Evolutionary conservation across 1,284 basidiomycete genomes (phyloP).

Genomic region (Malassezia equina): DNA sequence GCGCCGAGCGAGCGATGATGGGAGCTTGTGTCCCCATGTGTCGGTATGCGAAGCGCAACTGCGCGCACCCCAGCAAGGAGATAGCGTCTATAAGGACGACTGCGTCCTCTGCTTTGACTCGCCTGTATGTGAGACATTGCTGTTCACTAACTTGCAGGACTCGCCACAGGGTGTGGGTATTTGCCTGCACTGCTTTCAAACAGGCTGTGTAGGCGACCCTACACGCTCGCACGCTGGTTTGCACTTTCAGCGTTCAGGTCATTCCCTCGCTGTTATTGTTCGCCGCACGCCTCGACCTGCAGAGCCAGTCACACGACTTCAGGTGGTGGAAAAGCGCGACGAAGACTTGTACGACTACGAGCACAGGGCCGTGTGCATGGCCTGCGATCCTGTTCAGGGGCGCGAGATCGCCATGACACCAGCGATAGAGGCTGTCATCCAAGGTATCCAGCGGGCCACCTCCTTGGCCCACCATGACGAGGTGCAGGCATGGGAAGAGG

Average conservation of each 20-base stretch:
- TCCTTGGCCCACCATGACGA: conserved; percentile 84
- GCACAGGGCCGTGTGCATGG: conserved; percentile 60
- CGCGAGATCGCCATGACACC: conserved; percentile 52
- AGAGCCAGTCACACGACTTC: conserved; percentile 71
- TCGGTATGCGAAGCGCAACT: conserved; percentile 23
- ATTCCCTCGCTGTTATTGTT: conserved; percentile 70
- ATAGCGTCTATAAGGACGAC: conserved; percentile 64
- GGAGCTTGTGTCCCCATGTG: conserved; percentile 7
- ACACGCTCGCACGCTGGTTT: conserved; percentile 34
- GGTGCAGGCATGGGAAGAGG: conserved; percentile 96
- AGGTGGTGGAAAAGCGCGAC: conserved; percentile 70
- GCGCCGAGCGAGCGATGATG: background rate
- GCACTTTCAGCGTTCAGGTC: conserved; percentile 53
- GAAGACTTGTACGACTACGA: conserved; percentile 73
- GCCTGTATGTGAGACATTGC: background rate
- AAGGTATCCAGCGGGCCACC: conserved; percentile 68
- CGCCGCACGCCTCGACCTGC: conserved; percentile 63
- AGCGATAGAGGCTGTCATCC: conserved; percentile 53
- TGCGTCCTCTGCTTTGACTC: conserved; percentile 89
- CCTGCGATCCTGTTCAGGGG: conserved; percentile 54
- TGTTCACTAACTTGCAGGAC: conserved; percentile 56
- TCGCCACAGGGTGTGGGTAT: conserved; percentile 65
- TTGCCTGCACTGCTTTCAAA: conserved; percentile 87
- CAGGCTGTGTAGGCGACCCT: conserved; percentile 49
- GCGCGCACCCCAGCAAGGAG: conserved; percentile 25